Evolutionary conservation across 75 land plant species (phyloP).

Genomic region (Sequoia sempervirens): DNA sequence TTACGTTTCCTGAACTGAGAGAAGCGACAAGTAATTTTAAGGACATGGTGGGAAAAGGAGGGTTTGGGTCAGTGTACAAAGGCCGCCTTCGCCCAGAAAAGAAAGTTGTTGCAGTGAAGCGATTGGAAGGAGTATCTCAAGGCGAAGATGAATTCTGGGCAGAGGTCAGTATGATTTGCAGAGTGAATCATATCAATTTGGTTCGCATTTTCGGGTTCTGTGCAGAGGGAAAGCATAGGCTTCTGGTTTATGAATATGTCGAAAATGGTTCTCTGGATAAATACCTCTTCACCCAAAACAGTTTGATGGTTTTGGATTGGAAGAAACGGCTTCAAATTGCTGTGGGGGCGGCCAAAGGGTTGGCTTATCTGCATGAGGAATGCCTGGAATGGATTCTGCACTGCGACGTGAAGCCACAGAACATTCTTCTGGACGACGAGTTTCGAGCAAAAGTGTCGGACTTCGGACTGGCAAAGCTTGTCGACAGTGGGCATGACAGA

Average conservation of each 20-base stretch:
- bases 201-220: constrained; percentile 33
- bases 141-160: constrained; percentile 28
- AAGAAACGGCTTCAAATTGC: constrained; percentile 14
- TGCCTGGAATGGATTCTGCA: constrained; percentile 28
- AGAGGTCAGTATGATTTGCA: constrained; percentile 40
- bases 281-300: constrained; percentile 9
- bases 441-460: constrained; percentile 22
- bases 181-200: constrained; percentile 29
- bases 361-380: constrained; percentile 30
- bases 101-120: constrained; percentile 19
- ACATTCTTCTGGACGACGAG: constrained; percentile 29
- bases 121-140: neutral
- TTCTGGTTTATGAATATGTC: constrained; percentile 28
- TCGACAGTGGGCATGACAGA: neutral
- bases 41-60: constrained; percentile 18
- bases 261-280: constrained; percentile 21
- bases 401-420: constrained; percentile 34
- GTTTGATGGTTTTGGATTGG: constrained; percentile 8
- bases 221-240: constrained; percentile 11
- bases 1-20: constrained; percentile 46
- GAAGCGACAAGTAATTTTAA: constrained; percentile 39
- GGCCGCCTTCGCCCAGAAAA: constrained; percentile 10
- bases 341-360: constrained; percentile 12
- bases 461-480: constrained; percentile 32
- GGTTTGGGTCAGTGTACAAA: constrained; percentile 15